phyloP scores from a whole-genome alignment of 2,329 filamentous ascomycete genomes.

The Fusarium sp. region DNA sequence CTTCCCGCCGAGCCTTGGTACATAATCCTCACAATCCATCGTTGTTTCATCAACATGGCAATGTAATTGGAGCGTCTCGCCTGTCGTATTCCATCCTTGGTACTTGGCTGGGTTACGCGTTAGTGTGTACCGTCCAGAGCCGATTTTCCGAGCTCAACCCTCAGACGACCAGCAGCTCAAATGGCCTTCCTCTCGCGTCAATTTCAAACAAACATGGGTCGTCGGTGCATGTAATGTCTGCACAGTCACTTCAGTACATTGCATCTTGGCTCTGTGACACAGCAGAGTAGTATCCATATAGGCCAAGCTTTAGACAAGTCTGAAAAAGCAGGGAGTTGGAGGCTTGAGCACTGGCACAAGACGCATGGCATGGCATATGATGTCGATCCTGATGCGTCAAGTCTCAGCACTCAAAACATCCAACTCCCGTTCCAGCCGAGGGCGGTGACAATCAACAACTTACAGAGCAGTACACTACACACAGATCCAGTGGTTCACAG shows the following conservation, averaged over 20 bases:
- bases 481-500: not conserved
- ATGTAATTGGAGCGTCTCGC: slow-evolving; percentile 7
- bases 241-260: not conserved
- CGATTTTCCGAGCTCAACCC: slow-evolving; percentile 28
- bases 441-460: slow-evolving; percentile 16
- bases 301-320: slow-evolving; percentile 25
- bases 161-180: slow-evolving; percentile 1
- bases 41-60: not conserved
- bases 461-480: not conserved
- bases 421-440: slow-evolving; percentile 14
- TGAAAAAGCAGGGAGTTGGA: slow-evolving; percentile 25
- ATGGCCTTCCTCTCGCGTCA: slow-evolving; percentile 7
- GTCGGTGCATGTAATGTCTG: not conserved
- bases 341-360: slow-evolving; percentile 1
- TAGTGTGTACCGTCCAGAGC: slow-evolving; percentile 19
- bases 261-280: slow-evolving; percentile 18
- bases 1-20: not conserved
- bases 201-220: slow-evolving; percentile 19
- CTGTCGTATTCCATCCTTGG: slow-evolving; percentile 9
- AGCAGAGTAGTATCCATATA: slow-evolving; percentile 12
- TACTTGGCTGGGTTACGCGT: slow-evolving; percentile 9
- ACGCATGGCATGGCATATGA: not conserved
- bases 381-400: slow-evolving; percentile 27
- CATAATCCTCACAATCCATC: not conserved
- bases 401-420: not conserved